phyloP scores from a whole-genome alignment of 2,329 filamentous ascomycete genomes.

The Monosporascus sp. region DNA sequence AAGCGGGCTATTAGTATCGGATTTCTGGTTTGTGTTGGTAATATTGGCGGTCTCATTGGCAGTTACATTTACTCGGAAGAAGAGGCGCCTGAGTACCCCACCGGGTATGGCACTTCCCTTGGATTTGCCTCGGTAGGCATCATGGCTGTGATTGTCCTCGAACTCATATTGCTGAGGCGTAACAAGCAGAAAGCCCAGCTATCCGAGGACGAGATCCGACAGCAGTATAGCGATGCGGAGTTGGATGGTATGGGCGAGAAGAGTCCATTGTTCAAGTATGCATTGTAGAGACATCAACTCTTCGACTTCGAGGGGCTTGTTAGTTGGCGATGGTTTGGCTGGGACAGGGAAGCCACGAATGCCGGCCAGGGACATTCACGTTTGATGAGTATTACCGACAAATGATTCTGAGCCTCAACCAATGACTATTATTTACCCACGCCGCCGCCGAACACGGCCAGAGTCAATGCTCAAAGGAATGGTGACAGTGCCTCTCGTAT shows the following conservation, averaged over 20 bases:
- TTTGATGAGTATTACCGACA: no score
- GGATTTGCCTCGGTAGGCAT: slow-evolving; percentile 18
- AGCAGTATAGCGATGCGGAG: slow-evolving; percentile 22
- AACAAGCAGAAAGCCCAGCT: slow-evolving; percentile 22
- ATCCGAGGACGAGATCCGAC: slow-evolving; percentile 20
- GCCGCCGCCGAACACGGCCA: no score
- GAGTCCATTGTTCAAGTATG: slow-evolving; percentile 27
- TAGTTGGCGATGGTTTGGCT: no score
- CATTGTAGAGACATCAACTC: slow-evolving; percentile 3
- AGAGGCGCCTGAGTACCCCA: slow-evolving; percentile 27
- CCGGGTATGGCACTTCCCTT: slow-evolving; percentile 28
- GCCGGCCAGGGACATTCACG: no score
- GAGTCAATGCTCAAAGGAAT: no score
- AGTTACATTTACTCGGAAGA: slow-evolving; percentile 27
- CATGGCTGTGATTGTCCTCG: slow-evolving; percentile 5
- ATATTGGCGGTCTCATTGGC: slow-evolving; percentile 31
- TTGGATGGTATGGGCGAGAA: slow-evolving; percentile 26
- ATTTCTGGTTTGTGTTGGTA: slow-evolving; percentile 34
- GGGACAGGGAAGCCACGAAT: no score
- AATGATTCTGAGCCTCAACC: no score
- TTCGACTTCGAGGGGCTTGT: no score
- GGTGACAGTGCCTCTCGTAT: no score
- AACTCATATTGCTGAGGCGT: slow-evolving; percentile 3
- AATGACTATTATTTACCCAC: no score
- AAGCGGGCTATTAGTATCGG: slow-evolving; percentile 38